These are phyloP conservation scores for Oenanthe sinensis DNA, from an alignment of 129 eudicot species.

Conservation along the genomic window DNA sequence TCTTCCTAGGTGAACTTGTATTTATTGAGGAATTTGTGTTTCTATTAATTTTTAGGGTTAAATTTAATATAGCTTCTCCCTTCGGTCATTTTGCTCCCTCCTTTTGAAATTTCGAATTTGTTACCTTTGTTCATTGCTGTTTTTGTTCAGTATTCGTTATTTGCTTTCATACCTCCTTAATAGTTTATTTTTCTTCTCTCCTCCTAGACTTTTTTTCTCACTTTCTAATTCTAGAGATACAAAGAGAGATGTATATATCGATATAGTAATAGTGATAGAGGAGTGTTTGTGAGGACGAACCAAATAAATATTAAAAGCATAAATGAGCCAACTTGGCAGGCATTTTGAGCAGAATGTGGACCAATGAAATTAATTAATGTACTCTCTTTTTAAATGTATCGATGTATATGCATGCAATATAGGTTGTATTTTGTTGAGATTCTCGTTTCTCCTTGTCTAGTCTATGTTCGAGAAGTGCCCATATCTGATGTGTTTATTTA, in stretches of 20 bases:
- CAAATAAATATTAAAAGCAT: neutral
- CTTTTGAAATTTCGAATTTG: too few species aligned
- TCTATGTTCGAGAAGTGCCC: too few species aligned
- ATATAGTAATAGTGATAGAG: too few species aligned
- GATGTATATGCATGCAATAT: neutral
- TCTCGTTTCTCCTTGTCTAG: neutral
- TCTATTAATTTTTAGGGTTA: too few species aligned
- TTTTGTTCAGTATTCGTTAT: neutral
- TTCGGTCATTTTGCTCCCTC: neutral
- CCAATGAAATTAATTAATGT: neutral
- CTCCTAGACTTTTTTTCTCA: too few species aligned
- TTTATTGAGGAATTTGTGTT: neutral
- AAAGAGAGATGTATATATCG: too few species aligned
- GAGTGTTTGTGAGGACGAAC: neutral
- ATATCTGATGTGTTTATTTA: too few species aligned
- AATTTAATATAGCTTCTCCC: neutral
- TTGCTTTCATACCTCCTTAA: neutral
- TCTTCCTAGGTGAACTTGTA: neutral
- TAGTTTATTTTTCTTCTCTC: too few species aligned
- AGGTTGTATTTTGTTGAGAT: neutral
- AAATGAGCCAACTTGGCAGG: neutral
- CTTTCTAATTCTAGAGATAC: too few species aligned
- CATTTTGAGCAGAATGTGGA: neutral
- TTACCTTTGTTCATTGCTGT: neutral
- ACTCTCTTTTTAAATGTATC: too few species aligned